Conservation (phyloP, 768 basidiomycete genomes). For the Mycena alexandri region DNA sequence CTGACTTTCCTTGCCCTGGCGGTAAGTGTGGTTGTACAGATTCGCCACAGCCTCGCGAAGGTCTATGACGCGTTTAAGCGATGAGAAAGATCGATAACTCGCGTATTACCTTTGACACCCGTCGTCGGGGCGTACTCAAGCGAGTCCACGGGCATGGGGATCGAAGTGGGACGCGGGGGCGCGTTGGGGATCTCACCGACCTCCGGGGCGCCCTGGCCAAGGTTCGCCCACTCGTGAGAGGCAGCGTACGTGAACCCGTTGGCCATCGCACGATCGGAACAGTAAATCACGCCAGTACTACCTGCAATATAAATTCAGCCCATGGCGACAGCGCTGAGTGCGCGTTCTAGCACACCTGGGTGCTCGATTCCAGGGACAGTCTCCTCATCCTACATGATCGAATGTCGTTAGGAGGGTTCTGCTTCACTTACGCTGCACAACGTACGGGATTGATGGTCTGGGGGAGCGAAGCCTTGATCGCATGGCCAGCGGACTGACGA, state of each 20-base stretch:
- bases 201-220: slow-evolving; percentile 94
- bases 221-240: slow-evolving; percentile 87
- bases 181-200: slow-evolving; percentile 87
- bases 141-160: slow-evolving; percentile 77
- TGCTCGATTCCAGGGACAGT: slow-evolving; percentile 91
- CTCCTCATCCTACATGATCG: slow-evolving; percentile 78
- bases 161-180: slow-evolving; percentile 70
- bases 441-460: slow-evolving; percentile 79
- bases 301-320: slow-evolving; percentile 41
- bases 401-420: slow-evolving; percentile 23
- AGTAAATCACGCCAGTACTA: slow-evolving; percentile 80
- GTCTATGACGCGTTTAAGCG: slow-evolving; percentile 51
- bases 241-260: slow-evolving; percentile 89
- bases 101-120: slow-evolving; percentile 78
- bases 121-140: slow-evolving; percentile 95
- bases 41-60: slow-evolving; percentile 92
- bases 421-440: slow-evolving; percentile 5
- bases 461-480: slow-evolving; percentile 73
- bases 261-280: slow-evolving; percentile 94
- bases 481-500: slow-evolving; percentile 78
- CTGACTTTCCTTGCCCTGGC: slow-evolving; percentile 82
- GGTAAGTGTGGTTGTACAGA: slow-evolving; percentile 90
- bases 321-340: slow-evolving; percentile 44
- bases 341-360: slow-evolving; percentile 63
- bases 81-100: slow-evolving; percentile 19